Evolutionary conservation across 352 stramenopile species (phyloP), one percentile per base, ranked within the genome.

Genomic region (Phytophthora pinifolia): DNA sequence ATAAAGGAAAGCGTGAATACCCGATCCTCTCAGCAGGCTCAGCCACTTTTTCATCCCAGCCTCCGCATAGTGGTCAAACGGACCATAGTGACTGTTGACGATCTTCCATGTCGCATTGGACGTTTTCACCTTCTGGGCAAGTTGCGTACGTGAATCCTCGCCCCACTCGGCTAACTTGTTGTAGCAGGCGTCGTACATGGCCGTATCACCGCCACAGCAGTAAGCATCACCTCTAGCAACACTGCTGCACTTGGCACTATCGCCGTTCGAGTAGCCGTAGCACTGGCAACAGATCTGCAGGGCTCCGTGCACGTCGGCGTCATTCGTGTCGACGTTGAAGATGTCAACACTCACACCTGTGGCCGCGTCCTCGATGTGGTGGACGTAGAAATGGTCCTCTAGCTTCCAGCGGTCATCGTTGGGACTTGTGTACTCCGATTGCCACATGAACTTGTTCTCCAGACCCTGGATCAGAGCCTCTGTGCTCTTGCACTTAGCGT

Each of bases 321-420:
- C 70, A 45, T 81, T 84, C 14, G 62, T 79, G 54, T 88, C 76
- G 14, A 88, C 48, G 47, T 85, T 88, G 50, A 70, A 88, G 32
- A 88, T 79, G 14, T 88, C 76, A 27, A 88, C 67, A 6, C 44
- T 67, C 7, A 78, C 50, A 14, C 69, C 68, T 6, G 53, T 57
- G 2, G 29, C 54, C 15, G 34, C 34, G 44, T 78, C 69, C 31
- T 58, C 31, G 17, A 58, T 58, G 12, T 22, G 30, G 17, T 45
- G 39, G 3, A 58, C 50, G 50, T 58, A 58, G n/a, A 58, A 58
- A 3, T 25, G 32, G 9, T 58, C 42, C 4, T 49, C 31, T 8
- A 57, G 5, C 14, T 9, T 17, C 49, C 49, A 57, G 31, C 38
- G 49, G 32, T 49, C 20, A 14, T 43, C 41, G 20, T 50, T 50